Evolutionary conservation across 2,329 filamentous ascomycete genomes (phyloP), one percentile per base, ranked within the genome.

Genomic region (Xylaria sp.): DNA sequence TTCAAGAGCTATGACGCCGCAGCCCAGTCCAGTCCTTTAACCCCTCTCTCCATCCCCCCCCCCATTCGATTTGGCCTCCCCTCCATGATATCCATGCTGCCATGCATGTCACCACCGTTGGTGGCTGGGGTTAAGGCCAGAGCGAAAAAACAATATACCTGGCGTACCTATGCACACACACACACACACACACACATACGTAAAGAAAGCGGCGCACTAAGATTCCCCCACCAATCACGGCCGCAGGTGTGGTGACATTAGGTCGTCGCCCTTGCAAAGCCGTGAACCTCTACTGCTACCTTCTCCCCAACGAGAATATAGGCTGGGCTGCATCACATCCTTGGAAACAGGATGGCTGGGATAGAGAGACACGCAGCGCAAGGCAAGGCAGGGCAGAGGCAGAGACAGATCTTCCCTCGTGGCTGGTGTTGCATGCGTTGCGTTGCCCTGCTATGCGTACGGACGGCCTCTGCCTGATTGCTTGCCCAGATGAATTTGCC

Each of bases 51-150:
- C 24, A 21, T 30, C 2, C 14, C n/a, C 47, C 45, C 24, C 53
- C 32, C 61, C 21, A 42, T n/a, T 45, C 36, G 19, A 19, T 19
- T 57, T 32, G 17, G 34, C 51, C 27, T 27, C 30, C 36, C 42
- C 14, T 32, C 51, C 57, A 36, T 56, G 34, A 53, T 4, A 27
- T 36, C 64, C 64, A 57, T 67, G 55, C 42, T 45, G 27, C 61
- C 65, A 68, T 68, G 61, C 65, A 61, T 68, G 45, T 68, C 65
- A 61, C 60, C 60, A 34, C 48, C 47, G 50, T 64, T 62, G 47
- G 64, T 67, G 65, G 56, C 61, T 54, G 42, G 65, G 56, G 36
- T 55, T 11, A 9, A 36, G 19, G 34, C 34, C 27, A 50, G 17
- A 58, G 47, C 21, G 8, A 9, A 36, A 17, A 42, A 32, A 51